phyloP scores from a whole-genome alignment of 345 rosid species.

The Nasturtium officinale region DNA sequence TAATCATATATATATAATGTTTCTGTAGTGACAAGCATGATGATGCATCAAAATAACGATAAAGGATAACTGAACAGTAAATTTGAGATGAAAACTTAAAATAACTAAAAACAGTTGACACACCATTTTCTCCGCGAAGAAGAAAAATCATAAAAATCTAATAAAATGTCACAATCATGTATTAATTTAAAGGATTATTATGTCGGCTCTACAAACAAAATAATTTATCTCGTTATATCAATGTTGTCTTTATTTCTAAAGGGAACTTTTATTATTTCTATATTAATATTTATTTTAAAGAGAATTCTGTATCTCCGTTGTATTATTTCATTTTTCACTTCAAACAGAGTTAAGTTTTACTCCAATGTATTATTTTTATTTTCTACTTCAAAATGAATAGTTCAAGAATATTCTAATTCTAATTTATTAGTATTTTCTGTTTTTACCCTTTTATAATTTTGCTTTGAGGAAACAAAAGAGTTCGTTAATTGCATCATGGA shows the following conservation, averaged over 20 bases:
- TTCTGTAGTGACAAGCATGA: slow-evolving; percentile 43
- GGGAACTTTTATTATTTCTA: slow-evolving; percentile 3
- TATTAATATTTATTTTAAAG: not conserved
- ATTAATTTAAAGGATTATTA: slow-evolving; percentile 13
- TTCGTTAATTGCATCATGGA: not conserved
- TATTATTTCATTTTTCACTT: too few relatives aligned
- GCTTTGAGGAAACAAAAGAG: not conserved
- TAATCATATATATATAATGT: not conserved
- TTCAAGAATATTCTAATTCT: too few relatives aligned
- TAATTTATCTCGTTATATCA: slow-evolving; percentile 25
- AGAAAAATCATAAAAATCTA: slow-evolving; percentile 21
- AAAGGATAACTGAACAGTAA: slow-evolving; percentile 34
- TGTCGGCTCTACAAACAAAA: slow-evolving; percentile 28
- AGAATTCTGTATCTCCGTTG: too few relatives aligned
- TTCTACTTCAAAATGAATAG: too few relatives aligned
- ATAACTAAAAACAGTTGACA: slow-evolving; percentile 36
- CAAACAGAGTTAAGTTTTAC: too few relatives aligned
- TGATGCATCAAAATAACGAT: slow-evolving; percentile 35
- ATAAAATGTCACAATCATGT: slow-evolving; percentile 23
- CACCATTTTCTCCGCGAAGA: slow-evolving; percentile 31
- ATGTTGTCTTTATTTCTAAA: slow-evolving; percentile 19
- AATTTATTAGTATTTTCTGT: too few relatives aligned
- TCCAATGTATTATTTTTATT: too few relatives aligned
- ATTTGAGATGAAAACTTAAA: slow-evolving; percentile 30
- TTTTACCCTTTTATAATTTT: too few relatives aligned